Conservation (phyloP, 139 green algal genomes). For the Coccomyxa sp. region DNA sequence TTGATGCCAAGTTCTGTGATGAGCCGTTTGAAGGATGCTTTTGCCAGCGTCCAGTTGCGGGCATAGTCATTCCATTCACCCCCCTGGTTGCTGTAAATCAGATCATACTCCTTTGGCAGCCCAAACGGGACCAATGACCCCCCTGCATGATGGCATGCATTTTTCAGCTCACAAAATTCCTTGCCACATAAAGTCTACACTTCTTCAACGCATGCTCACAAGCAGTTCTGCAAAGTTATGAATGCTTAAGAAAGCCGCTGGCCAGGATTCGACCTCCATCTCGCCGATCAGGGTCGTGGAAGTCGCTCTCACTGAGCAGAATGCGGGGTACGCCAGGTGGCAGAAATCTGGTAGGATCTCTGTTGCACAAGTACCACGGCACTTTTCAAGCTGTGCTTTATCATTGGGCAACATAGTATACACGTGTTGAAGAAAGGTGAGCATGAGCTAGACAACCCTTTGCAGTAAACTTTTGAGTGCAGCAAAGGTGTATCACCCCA, state of each 20-base stretch:
- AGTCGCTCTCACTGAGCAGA: slow-evolving; percentile 27
- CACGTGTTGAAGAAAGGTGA: no score
- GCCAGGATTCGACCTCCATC: slow-evolving; percentile 8
- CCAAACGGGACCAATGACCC: slow-evolving; percentile 15
- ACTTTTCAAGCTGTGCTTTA: not conserved
- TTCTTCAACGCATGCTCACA: not conserved
- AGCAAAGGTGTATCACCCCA: not conserved
- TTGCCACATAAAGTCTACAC: no score
- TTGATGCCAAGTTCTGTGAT: slow-evolving; percentile 15
- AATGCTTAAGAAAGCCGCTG: not conserved
- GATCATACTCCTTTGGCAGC: slow-evolving; percentile 20
- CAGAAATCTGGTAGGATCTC: slow-evolving; percentile 6
- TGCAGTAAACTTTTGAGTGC: no score
- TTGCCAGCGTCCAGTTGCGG: slow-evolving; percentile 31
- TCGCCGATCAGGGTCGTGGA: slow-evolving; percentile 17
- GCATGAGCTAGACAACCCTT: no score
- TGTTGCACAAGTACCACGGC: not conserved
- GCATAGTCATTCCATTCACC: slow-evolving; percentile 33
- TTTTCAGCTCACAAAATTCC: not conserved
- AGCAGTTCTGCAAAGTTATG: not conserved
- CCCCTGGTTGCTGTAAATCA: slow-evolving; percentile 27
- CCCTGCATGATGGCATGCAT: not conserved
- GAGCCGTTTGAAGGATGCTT: slow-evolving; percentile 14
- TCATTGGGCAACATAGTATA: no score
- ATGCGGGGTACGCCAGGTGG: slow-evolving; percentile 17